phyloP scores from a whole-genome alignment of 768 basidiomycete genomes.

The Trametes elegans region DNA sequence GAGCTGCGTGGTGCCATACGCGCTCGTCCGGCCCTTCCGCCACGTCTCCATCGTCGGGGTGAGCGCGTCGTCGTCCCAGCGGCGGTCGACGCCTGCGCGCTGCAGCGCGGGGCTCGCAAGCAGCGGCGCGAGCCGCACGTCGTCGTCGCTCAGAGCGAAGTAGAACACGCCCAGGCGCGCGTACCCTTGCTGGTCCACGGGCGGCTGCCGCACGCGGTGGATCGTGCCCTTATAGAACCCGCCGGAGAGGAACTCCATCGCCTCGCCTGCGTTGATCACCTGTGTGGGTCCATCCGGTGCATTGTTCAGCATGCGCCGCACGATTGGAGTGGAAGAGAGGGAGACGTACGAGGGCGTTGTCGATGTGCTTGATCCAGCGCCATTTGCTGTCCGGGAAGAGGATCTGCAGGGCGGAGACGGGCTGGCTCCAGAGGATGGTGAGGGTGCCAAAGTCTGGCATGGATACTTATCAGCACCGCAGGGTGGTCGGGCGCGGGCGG shows the following conservation, averaged over 20 bases:
- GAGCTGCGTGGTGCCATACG: conserved; percentile 50
- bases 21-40: conserved; percentile 31
- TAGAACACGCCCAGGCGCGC: conserved; percentile 36
- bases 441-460: conserved; percentile 33
- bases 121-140: conserved; percentile 30
- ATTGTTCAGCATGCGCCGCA: neutral
- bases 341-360: conserved; percentile 33
- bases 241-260: conserved; percentile 34
- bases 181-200: conserved; percentile 33
- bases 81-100: conserved; percentile 30
- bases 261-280: conserved; percentile 40
- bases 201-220: conserved; percentile 39
- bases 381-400: conserved; percentile 35
- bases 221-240: conserved; percentile 38
- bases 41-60: conserved; percentile 32
- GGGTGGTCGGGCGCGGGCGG: no score
- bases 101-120: conserved; percentile 33
- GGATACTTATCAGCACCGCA: no score
- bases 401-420: conserved; percentile 37
- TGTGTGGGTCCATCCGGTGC: conserved; percentile 24
- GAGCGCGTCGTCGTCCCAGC: conserved; percentile 25
- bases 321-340: neutral
- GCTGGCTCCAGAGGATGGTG: conserved; percentile 39
- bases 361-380: conserved; percentile 37
- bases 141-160: conserved; percentile 35